Conservation (phyloP, 352 stramenopile genomes). For the Phytopythium mirpurense region DNA sequence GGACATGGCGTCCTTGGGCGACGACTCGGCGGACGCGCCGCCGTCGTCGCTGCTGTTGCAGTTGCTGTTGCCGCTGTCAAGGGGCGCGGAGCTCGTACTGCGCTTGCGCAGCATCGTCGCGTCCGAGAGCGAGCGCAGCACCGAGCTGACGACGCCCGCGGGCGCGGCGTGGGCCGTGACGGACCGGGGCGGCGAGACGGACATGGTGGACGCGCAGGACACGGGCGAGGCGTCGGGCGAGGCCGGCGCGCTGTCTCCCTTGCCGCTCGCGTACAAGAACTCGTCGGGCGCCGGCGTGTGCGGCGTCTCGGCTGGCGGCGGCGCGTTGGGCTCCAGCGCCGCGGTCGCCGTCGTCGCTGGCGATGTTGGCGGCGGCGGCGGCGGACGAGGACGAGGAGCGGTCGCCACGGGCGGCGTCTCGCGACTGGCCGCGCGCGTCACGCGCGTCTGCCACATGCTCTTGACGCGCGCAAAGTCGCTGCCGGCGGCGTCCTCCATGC, state of each 20-base stretch:
- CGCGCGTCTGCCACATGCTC: constrained; percentile 63
- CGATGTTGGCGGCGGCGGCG: not conserved
- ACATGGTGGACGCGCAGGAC: constrained; percentile 18
- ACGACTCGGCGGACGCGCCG: not conserved
- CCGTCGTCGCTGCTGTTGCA: not conserved
- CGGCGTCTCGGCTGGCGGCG: constrained; percentile 13
- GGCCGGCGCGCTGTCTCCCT: constrained; percentile 5
- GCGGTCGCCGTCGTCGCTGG: too few species aligned
- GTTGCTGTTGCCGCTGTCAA: not conserved
- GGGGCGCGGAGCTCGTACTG: constrained; percentile 1
- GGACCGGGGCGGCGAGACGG: constrained; percentile 11
- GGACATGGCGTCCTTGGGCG: constrained; percentile 13
- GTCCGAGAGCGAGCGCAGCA: constrained; percentile 7
- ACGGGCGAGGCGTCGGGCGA: constrained; percentile 16
- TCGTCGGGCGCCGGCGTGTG: constrained; percentile 32
- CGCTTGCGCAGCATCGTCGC: constrained; percentile 1
- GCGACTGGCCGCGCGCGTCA: constrained; percentile 26
- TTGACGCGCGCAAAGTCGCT: constrained; percentile 50
- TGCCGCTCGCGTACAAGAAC: constrained; percentile 10
- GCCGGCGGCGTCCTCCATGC: constrained; percentile 1
- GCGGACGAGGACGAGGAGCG: not conserved
- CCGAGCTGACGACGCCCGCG: constrained; percentile 1
- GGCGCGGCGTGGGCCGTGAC: constrained; percentile 3
- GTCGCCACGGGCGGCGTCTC: not conserved
- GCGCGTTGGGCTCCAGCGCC: too few species aligned